Base-by-base conservation (phyloP, 106 monocot genomes). In the Amphibolis antarctica region DNA sequence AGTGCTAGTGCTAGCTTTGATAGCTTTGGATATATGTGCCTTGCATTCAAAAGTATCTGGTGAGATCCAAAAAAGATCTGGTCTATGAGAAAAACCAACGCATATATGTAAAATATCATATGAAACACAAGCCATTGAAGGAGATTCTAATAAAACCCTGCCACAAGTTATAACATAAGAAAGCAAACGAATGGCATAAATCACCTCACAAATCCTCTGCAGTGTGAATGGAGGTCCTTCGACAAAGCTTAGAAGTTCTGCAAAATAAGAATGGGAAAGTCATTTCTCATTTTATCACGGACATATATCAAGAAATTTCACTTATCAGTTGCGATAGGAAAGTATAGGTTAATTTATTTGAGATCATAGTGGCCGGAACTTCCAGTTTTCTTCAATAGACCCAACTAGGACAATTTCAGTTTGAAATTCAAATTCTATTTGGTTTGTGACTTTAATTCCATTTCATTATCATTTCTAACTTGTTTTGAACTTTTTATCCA, bases 181-280 rank as follows among this genome's bases (percentile, higher is more conserved):
- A 44, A 17, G 30, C 9, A 0, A 1, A 44, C 6, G 22, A 61
- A 22, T 42, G 22, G 23, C 10, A 19, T 13, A 51, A 66, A 30
- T 53, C 59, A 89, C 94, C 89, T 96, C 94, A 74, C 94, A 96
- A 6, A 96, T 68, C 62, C 94, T 86, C 66, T 96, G 94, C 71
- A 96, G 63, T 36, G 94, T 96, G 68, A 96, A 96, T 66, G 94
- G 94, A 76, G 94, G 94, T 42, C 94, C 94, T 50, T 96, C 94
- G 26, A 63, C 66, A 80, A 96, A 96, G 66, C 76, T 76, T 60
- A 80, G 57, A 59, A 96, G 89, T 62, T 83, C 94, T 96, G 78
- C 73, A 28, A 53, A 49, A 77, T 27, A 57, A 28, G 26, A 2
- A 57, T 12, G 6, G 4, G 3, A 17, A 3, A n/a, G 53, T 22